A percentile compares a stretch with the other conserved stretches of the same genome.
Evolutionary conservation across 345 rosid genomes (phyloP).

Genomic region (Cardamine occulta): DNA sequence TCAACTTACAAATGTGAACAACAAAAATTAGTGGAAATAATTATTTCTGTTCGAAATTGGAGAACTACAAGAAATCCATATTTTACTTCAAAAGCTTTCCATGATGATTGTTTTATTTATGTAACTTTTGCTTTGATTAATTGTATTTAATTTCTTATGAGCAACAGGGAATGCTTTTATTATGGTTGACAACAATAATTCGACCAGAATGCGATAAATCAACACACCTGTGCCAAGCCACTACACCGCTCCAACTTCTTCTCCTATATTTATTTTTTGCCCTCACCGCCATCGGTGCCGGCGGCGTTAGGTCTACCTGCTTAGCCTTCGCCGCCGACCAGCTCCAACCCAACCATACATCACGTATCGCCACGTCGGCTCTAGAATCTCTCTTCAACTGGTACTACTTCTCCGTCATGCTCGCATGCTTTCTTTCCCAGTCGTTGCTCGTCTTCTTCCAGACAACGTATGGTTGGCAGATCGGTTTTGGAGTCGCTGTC

Average conservation of each 20-base stretch:
- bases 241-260: constrained; percentile 38
- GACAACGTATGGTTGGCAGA: constrained; percentile 57
- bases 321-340: constrained; percentile 70
- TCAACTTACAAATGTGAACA: not conserved
- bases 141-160: not conserved
- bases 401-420: constrained; percentile 47
- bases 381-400: constrained; percentile 56
- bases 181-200: constrained; percentile 49
- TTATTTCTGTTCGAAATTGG: not conserved
- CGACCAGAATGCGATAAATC: constrained; percentile 46
- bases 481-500: constrained; percentile 60
- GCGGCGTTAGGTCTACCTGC: constrained; percentile 62
- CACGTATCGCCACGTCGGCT: constrained; percentile 18
- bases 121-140: not conserved
- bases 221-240: constrained; percentile 33
- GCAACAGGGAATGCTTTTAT: constrained; percentile 50
- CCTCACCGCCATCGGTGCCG: constrained; percentile 61
- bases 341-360: constrained; percentile 25
- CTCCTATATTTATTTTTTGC: constrained; percentile 49
- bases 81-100: not conserved
- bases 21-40: not conserved
- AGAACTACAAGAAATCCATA: not conserved
- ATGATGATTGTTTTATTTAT: not conserved
- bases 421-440: constrained; percentile 43
- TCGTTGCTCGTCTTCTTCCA: constrained; percentile 60